Percentiles rank a stretch among this genome's conserved stretches.
These are phyloP conservation scores for Cyphellophora attinorum DNA, from an alignment of 2,329 filamentous ascomycete species.

Conservation along the genomic window DNA sequence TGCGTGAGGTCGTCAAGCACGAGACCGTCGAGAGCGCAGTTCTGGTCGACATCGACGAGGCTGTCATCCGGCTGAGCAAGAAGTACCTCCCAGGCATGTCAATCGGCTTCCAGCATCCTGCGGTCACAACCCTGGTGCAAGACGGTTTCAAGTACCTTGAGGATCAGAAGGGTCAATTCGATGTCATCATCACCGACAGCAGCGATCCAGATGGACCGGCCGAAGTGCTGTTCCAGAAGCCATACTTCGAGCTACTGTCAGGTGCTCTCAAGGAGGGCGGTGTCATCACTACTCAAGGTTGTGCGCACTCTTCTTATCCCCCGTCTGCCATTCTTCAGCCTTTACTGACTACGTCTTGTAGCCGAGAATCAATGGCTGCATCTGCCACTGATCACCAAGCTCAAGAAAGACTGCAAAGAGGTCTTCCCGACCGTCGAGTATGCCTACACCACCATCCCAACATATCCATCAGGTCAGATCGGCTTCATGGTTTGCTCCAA, in stretches of 20 bases:
- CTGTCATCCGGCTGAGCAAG: conserved; percentile 97
- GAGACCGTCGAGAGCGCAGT: conserved; percentile 90
- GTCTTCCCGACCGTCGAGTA: conserved; percentile 98
- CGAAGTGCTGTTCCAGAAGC: conserved; percentile 95
- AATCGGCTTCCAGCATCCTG: conserved; percentile 85
- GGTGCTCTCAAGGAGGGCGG: conserved; percentile 87
- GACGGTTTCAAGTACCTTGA: conserved; percentile 98
- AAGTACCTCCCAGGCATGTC: conserved; percentile 93
- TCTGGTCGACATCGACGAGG: conserved; percentile 98
- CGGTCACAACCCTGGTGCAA: conserved; percentile 83
- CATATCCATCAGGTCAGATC: conserved; percentile 97
- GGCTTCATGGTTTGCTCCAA: conserved; percentile 99
- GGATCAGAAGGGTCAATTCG: conserved; percentile 93
- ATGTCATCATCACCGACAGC: conserved; percentile 99
- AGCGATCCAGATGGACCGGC: conserved; percentile 95
- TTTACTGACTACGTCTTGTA: conserved; percentile 29
- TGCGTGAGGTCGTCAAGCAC: conserved; percentile 98
- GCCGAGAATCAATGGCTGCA: conserved; percentile 99
- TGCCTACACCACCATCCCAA: conserved; percentile 96
- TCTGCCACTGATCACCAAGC: conserved; percentile 80
- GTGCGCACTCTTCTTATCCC: conserved; percentile 68
- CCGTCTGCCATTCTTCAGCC: conserved; percentile 4
- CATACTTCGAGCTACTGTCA: conserved; percentile 91
- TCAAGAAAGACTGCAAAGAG: conserved; percentile 94
- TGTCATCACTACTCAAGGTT: conserved; percentile 99